Conservation (phyloP, 2,329 filamentous ascomycete genomes). For the Cercospora sesami region DNA sequence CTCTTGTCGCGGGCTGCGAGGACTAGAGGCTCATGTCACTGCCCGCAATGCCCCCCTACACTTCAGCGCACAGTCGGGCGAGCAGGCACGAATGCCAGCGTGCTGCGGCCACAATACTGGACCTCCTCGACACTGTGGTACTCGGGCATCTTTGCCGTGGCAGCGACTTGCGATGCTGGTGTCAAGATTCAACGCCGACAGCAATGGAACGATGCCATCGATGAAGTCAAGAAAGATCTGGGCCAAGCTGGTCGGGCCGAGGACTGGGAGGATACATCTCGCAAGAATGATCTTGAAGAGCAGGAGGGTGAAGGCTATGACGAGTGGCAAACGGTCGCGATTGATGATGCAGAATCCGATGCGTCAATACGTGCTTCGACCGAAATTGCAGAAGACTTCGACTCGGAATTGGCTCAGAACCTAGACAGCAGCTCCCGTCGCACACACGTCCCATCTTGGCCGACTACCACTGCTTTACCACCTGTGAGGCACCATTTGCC, state of each 20-base stretch:
- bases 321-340: neutral
- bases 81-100: constrained; percentile 53
- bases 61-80: constrained; percentile 51
- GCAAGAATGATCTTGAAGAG: neutral
- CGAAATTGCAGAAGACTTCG: constrained; percentile 7
- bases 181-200: constrained; percentile 59
- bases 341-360: neutral
- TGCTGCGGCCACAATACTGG: constrained; percentile 51
- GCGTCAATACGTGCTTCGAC: neutral
- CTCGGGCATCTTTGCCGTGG: constrained; percentile 66
- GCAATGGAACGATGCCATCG: constrained; percentile 63
- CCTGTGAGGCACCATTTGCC: constrained; percentile 33
- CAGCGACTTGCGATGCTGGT: constrained; percentile 62
- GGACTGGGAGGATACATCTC: neutral
- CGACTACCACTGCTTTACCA: constrained; percentile 43
- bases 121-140: constrained; percentile 65
- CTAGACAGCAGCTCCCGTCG: constrained; percentile 21
- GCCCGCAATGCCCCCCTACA: constrained; percentile 59
- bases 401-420: constrained; percentile 29
- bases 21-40: constrained; percentile 62
- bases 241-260: constrained; percentile 22
- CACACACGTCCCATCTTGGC: constrained; percentile 34
- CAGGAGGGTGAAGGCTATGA: constrained; percentile 1
- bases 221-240: constrained; percentile 54
- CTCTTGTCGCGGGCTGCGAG: constrained; percentile 67